Evolutionary conservation across 225 moss, liverwort and hornwort species (phyloP).

Genomic region (Rhytidiadelphus loreus): DNA sequence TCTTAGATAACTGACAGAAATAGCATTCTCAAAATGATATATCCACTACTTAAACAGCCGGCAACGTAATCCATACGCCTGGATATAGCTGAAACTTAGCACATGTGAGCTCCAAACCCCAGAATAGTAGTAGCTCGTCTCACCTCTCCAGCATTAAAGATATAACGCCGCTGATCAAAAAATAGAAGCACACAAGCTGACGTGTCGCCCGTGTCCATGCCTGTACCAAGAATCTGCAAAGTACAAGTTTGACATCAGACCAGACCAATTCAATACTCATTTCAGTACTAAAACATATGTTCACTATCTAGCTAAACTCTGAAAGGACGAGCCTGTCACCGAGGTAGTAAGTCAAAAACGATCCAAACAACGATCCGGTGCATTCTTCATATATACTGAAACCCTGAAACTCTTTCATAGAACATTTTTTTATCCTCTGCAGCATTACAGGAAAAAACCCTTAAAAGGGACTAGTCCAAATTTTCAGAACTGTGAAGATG

Average conservation of each 20-base stretch:
- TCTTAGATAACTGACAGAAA: not conserved
- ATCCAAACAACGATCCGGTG: not conserved
- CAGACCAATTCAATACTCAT: not conserved
- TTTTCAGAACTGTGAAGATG: not conserved
- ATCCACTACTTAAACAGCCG: not conserved
- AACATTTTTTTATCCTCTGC: not conserved
- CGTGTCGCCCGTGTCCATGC: conserved; percentile 98
- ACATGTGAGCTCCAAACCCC: not conserved
- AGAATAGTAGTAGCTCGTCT: not conserved
- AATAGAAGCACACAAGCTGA: conserved; percentile 90
- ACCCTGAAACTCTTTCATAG: not conserved
- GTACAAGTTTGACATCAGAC: not conserved
- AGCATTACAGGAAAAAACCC: not conserved
- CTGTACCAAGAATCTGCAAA: conserved; percentile 91
- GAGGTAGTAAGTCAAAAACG: not conserved
- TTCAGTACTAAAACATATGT: not conserved
- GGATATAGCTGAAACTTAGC: not conserved
- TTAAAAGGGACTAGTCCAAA: not conserved
- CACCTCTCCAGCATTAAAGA: conserved; percentile 99
- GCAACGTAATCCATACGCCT: not conserved
- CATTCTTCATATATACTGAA: not conserved
- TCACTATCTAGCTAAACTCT: not conserved
- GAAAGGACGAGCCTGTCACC: not conserved
- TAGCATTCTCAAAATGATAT: not conserved
- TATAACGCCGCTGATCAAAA: conserved; percentile 93